Conservation (phyloP, 176 grass and related monocot species). For the Avena insularis region DNA sequence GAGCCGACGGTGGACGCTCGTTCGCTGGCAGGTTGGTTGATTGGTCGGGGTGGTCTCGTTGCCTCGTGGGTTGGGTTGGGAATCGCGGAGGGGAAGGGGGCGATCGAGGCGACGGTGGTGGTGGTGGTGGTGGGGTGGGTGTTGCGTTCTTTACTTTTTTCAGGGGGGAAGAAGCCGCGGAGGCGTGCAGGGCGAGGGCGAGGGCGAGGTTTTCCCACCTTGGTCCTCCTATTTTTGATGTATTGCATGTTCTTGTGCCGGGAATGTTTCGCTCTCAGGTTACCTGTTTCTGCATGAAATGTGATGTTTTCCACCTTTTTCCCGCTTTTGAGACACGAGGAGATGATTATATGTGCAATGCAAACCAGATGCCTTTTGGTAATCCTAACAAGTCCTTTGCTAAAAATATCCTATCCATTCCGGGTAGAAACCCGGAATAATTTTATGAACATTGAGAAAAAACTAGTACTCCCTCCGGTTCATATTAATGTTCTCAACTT, state of each 20-base stretch:
- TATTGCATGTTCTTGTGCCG: slow-evolving; percentile 34
- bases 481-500: too few species aligned
- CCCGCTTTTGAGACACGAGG: background rate
- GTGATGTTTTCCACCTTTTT: background rate
- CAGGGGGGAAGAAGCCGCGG: slow-evolving; percentile 26
- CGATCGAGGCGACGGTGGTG: slow-evolving; percentile 25
- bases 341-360: background rate
- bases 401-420: too few species aligned
- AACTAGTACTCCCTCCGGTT: too few species aligned
- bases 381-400: too few species aligned
- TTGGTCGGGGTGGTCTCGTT: background rate
- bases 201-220: slow-evolving; percentile 40
- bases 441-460: too few species aligned
- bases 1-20: background rate
- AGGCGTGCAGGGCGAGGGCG: slow-evolving; percentile 34
- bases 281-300: background rate
- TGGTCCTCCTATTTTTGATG: slow-evolving; percentile 48
- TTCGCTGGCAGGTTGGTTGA: background rate
- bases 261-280: background rate
- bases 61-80: slow-evolving; percentile 18
- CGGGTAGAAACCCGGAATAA: too few species aligned
- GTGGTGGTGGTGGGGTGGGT: slow-evolving; percentile 32
- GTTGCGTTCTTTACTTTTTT: slow-evolving; percentile 46
- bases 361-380: background rate
- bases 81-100: slow-evolving; percentile 34